phyloP scores from a whole-genome alignment of 2,329 filamentous ascomycete species.

The Acarospora socialis region DNA sequence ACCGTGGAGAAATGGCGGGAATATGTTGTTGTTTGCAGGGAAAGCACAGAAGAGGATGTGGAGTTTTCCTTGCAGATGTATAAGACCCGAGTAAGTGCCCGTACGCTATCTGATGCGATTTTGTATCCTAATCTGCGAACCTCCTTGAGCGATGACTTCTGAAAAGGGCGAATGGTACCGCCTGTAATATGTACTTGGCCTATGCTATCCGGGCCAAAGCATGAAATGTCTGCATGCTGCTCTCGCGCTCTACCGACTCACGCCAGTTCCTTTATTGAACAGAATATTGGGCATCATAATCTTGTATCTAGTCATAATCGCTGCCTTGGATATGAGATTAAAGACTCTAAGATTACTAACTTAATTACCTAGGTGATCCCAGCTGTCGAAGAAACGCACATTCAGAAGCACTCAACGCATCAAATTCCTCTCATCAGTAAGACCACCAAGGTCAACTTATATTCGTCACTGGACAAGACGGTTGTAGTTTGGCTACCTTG shows the following conservation, averaged over 20 bases:
- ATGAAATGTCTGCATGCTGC: no score
- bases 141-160: no score
- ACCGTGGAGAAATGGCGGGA: conserved; percentile 52
- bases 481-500: conserved; percentile 47
- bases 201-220: no score
- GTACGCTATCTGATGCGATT: background rate
- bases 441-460: conserved; percentile 45
- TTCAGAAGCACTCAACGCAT: conserved; percentile 40
- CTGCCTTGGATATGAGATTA: no score
- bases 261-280: no score
- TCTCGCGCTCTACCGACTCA: no score
- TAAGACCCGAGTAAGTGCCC: conserved; percentile 47
- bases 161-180: no score
- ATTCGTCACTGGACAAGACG: conserved; percentile 53
- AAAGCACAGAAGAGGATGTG: conserved; percentile 38
- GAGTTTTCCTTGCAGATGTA: conserved; percentile 46
- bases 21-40: conserved; percentile 47
- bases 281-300: no score
- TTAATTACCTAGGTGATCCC: no score
- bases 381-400: conserved; percentile 38
- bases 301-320: no score
- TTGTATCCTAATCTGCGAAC: background rate
- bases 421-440: conserved; percentile 43
- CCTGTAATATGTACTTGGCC: no score
- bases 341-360: conserved; percentile 8